phyloP scores from a whole-genome alignment of 768 basidiomycete species.

The Tylopilus intermedius region DNA sequence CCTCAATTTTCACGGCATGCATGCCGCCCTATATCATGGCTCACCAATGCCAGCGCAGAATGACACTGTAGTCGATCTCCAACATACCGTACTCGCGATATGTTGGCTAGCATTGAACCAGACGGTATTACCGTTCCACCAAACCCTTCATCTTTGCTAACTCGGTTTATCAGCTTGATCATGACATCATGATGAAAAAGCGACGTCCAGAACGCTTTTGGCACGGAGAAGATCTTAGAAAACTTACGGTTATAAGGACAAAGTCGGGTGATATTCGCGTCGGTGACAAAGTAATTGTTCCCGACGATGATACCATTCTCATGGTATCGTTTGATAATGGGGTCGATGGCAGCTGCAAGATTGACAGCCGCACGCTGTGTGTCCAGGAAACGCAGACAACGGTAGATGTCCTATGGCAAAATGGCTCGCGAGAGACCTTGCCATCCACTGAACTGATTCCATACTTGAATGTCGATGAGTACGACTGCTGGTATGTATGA shows the following conservation, averaged over 20 bases:
- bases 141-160: slow-evolving; percentile 1
- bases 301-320: slow-evolving; percentile 43
- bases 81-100: slow-evolving; percentile 73
- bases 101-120: slow-evolving; percentile 89
- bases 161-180: slow-evolving; percentile 48
- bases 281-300: slow-evolving; percentile 66
- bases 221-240: slow-evolving; percentile 57
- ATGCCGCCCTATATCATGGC: slow-evolving; percentile 40
- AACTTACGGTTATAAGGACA: slow-evolving; percentile 59
- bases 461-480: slow-evolving; percentile 84
- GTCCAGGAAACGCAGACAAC: slow-evolving; percentile 70
- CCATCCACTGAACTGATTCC: slow-evolving; percentile 67
- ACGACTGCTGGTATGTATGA: slow-evolving; percentile 73
- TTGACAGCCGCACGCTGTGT: slow-evolving; percentile 53
- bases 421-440: slow-evolving; percentile 62
- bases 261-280: slow-evolving; percentile 65
- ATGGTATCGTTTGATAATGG: slow-evolving; percentile 58
- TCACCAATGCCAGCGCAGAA: slow-evolving; percentile 38
- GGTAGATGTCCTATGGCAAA: slow-evolving; percentile 81
- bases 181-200: slow-evolving; percentile 47
- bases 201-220: slow-evolving; percentile 73
- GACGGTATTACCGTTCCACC: slow-evolving; percentile 43
- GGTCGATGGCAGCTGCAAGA: slow-evolving; percentile 37
- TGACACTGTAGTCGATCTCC: slow-evolving; percentile 68
- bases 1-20: slow-evolving; percentile 41